Base-by-base conservation (phyloP, 2,329 filamentous ascomycete species). In the Karstenula rhodostoma region DNA sequence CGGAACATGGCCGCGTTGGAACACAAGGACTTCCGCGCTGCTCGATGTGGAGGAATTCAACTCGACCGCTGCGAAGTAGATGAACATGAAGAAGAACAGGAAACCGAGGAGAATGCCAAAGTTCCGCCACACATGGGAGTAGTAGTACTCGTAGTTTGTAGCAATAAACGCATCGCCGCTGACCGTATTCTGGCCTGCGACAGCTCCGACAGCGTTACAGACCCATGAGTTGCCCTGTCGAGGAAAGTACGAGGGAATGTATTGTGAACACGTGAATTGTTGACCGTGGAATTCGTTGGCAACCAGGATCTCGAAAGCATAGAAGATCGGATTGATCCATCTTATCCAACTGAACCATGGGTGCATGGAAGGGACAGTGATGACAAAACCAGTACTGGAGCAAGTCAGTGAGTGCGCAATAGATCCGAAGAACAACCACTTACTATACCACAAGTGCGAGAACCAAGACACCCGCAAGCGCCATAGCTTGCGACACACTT, bases 221-320 rank as follows among this genome's bases (percentile, higher is more conserved):
- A 81, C 77, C 73, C 70, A 66, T 42, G 73, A 62, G 59, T 67
- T 57, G 65, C 71, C 65, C 54, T 58, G 47, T 0, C 61, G 65
- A 13, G 66, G 57, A 27, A 74, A 68, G 55, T 79, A 79, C 8
- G 73, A 58, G 0, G 81, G 80, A 17, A 82, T 68, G 57, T 80
- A 73, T 2, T 65, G 43, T 5, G 77, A 75, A 64, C 80, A 78
- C 3, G 72, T 60, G 23, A 72, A 76, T 19, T 72, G 43, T 19
- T 72, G 72, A 10, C 73, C 73, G 42, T 77, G 6, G 65, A 77
- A 75, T 75, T 97, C 93, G 76, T 96, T 96, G 59, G 91, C 86
- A 80, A 94, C 87, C 17, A 96, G 81, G 0, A 87, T 84, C 75
- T 96, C 92, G 71, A 95, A 96, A 0, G 87, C 87, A 67, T 95